These are phyloP conservation scores for Rubia balearica DNA, from an alignment of 305 asterid species.

Conservation along the genomic window DNA sequence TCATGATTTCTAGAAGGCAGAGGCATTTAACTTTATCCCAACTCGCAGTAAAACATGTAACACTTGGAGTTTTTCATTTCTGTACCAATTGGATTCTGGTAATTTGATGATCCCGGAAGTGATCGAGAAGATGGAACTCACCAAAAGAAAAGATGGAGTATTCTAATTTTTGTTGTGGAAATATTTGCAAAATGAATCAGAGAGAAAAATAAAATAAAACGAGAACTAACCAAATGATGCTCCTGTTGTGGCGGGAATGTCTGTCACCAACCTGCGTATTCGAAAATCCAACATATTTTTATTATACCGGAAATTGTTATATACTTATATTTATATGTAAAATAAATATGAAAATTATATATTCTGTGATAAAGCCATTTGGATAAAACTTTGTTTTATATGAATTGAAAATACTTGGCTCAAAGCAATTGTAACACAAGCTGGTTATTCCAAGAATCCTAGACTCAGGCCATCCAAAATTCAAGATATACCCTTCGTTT, in stretches of 20 bases:
- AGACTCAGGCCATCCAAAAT: background rate
- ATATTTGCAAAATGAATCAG: too few relatives aligned
- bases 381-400: background rate
- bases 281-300: background rate
- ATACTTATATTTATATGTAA: background rate
- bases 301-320: background rate
- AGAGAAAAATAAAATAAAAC: too few relatives aligned
- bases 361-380: background rate
- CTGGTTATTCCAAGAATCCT: background rate
- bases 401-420: background rate
- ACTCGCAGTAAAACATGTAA: too few relatives aligned
- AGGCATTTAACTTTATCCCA: too few relatives aligned
- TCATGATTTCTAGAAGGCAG: too few relatives aligned
- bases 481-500: background rate
- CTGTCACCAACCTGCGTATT: constrained; percentile 29
- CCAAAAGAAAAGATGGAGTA: too few relatives aligned
- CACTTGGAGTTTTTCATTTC: too few relatives aligned
- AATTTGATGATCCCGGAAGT: too few relatives aligned
- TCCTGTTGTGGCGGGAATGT: constrained; percentile 32
- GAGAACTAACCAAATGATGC: constrained; percentile 25
- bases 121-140: too few relatives aligned
- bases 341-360: background rate
- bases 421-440: background rate
- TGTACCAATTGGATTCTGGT: too few relatives aligned
- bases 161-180: too few relatives aligned